Evolutionary conservation across 2,329 filamentous ascomycete species (phyloP).

Genomic region (Ophiocordyceps camponoti-saundersi): DNA sequence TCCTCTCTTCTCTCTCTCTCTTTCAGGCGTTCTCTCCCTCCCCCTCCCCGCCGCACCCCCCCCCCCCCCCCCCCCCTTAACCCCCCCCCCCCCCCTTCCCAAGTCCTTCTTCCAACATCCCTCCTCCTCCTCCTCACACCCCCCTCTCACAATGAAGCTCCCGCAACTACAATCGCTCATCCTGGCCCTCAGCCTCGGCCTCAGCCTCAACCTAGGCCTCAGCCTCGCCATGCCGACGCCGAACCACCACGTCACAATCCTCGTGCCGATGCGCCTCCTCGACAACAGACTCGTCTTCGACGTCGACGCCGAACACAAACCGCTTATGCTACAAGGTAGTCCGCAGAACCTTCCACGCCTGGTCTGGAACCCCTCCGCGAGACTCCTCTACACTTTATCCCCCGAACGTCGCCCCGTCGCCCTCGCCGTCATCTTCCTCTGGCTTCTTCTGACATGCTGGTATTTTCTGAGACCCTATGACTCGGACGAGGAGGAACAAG

Average conservation of each 20-base stretch:
- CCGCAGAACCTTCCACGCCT: neutral
- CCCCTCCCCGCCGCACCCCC: no score
- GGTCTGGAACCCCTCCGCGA: neutral
- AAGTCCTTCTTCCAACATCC: neutral
- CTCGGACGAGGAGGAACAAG: no score
- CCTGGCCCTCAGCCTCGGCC: no score
- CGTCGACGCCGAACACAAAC: neutral
- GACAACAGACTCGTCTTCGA: slow-evolving; percentile 4
- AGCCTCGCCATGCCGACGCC: no score
- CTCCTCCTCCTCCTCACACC: neutral
- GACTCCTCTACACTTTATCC: slow-evolving; percentile 1
- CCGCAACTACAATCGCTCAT: neutral
- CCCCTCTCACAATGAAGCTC: neutral
- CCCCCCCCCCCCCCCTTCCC: no score
- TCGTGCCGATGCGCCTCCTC: slow-evolving; percentile 2
- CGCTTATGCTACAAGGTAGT: slow-evolving; percentile 3
- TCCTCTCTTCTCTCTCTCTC: no score
- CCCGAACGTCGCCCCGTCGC: slow-evolving; percentile 5
- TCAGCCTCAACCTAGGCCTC: neutral
- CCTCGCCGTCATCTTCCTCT: slow-evolving; percentile 5
- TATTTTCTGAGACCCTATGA: slow-evolving; percentile 2
- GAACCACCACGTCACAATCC: neutral
- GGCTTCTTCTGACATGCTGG: slow-evolving; percentile 4
- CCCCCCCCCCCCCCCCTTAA: no score
- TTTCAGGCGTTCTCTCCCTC: no score